Base-by-base conservation (phyloP, 768 basidiomycete genomes). In the Hortiboletus campestris region DNA sequence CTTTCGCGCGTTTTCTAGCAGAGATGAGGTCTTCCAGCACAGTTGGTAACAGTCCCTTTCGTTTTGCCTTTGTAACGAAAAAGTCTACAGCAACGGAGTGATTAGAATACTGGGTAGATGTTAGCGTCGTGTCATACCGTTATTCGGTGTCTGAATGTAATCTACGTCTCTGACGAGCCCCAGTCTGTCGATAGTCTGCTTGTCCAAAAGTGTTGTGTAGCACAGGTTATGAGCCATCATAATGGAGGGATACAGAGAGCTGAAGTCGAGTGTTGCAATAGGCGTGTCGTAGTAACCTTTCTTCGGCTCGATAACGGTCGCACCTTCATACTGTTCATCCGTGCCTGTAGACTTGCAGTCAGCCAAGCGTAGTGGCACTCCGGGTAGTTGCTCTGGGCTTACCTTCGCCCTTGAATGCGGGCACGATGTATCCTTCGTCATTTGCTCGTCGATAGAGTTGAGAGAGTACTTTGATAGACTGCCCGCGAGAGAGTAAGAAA, bases 221-320 rank as follows among this genome's bases (percentile, higher is more conserved):
- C 97, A 99, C 1, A 99, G 76, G 68, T 99, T 99, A 73, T 99
- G 97, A 3, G 96, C 97, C 95, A 98, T 98, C 97, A 99, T 99
- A 74, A 99, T 98, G 0, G 97, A 98, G 4, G 97, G 97, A 72
- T 99, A 99, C 57, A 99, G 80, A 2, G 95, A 98, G 55, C 93
- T 94, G 75, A 99, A 99, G 81, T 99, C 97, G 45, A 99, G 83
- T 0, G 97, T 98, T 13, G 97, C 95, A 65, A 99, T 98, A 2
- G 97, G 97, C 0, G 86, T 83, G 67, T 97, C 93, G 68, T 98
- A 99, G 72, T 94, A 99, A 0, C 96, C 97, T 67, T 88, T 94
- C 70, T 82, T 86, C 4, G 97, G 97, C 67, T 99, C 97, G 62
- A 99, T 98, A 64, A 99, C 97, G 12, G 94, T 99, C 5, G 97